Base-by-base conservation (phyloP, 2,329 filamentous ascomycete species). In the Colletotrichum tanaceti region DNA sequence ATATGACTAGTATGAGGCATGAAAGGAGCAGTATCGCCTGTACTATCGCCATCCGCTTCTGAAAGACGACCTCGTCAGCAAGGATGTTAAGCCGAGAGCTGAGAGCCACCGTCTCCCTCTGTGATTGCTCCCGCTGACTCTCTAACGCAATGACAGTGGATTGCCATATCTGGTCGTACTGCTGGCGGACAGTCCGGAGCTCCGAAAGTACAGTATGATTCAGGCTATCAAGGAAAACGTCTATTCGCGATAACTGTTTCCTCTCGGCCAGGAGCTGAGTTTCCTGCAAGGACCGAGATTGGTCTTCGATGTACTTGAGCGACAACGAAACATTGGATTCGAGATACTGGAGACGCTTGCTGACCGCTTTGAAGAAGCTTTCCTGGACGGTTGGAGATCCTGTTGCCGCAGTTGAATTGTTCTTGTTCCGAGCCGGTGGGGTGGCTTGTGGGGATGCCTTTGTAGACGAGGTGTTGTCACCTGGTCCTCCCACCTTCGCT, bases 121-220 rank as follows among this genome's bases (percentile, higher is more conserved):
- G 89, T 18, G 93, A 93, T 73, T 93, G 90, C 75, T 97, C 92
- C 49, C 93, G 90, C 78, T 98, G 95, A 49, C 90, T 90, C 77
- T 98, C 94, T 16, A 98, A 87, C 38, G 97, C 94, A 63, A 97
- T 90, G 24, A 98, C 91, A 13, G 97, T 98, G 22, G 92, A 95
- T 79, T 97, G 94, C 94, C 95, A 98, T 14, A 98, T 90, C 75
- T 98, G 93, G 76, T 98, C 95, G 78, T 98, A 98, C 77, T 98
- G 92, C 67, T 90, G 89, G 60, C 93, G 88, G 71, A 96, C 91
- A 58, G 86, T 89, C 70, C 89, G 89, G 43, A 97, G 83, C 78
- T 99, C 96, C 18, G 88, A 86, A 46, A 97, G 86, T 1, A 98
- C 93, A 0, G 94, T 98, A 54, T 84, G 85, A 78, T 99, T 99